phyloP scores from a whole-genome alignment of 129 eudicot genomes.

The Pittosporum tobira region DNA sequence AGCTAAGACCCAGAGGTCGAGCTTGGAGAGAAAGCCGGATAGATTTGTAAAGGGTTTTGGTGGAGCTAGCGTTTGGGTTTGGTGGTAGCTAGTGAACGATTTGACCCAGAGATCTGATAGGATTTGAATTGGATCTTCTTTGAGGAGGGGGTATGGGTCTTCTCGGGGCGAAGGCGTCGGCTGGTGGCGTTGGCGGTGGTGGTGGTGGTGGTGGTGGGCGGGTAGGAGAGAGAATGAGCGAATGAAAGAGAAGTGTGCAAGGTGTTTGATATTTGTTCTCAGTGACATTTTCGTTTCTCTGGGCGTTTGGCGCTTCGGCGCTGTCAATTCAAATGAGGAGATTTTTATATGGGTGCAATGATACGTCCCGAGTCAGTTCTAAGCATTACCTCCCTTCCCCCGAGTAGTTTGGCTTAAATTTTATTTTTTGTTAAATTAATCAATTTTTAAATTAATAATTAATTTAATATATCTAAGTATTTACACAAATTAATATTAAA shows the following conservation, averaged over 20 bases:
- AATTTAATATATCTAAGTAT: too few species aligned
- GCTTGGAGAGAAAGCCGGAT: conserved; percentile 66
- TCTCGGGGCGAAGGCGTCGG: conserved; percentile 19
- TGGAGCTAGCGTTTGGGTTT: conserved; percentile 18
- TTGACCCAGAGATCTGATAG: conserved; percentile 74
- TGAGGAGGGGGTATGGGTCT: conserved; percentile 56
- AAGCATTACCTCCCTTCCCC: too few species aligned
- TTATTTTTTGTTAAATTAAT: too few species aligned
- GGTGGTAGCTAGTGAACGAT: conserved; percentile 43
- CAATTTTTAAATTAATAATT: too few species aligned
- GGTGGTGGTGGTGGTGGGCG: conserved; percentile 11
- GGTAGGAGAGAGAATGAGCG: conserved; percentile 29
- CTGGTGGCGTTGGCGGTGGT: conserved; percentile 13
- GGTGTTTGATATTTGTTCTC: conserved; percentile 57
- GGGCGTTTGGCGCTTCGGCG: not conserved
- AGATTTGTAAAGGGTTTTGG: conserved; percentile 48
- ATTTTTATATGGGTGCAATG: not conserved
- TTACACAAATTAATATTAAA: too few species aligned
- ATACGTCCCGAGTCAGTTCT: too few species aligned
- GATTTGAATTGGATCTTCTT: conserved; percentile 71
- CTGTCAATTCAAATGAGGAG: not conserved
- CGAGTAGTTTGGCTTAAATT: too few species aligned
- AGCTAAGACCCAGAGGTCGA: conserved; percentile 90
- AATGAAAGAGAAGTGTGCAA: conserved; percentile 25
- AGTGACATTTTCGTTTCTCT: conserved; percentile 31